Evolutionary conservation across 306 rosid genomes (phyloP).

Genomic region (Medicago lupulina): DNA sequence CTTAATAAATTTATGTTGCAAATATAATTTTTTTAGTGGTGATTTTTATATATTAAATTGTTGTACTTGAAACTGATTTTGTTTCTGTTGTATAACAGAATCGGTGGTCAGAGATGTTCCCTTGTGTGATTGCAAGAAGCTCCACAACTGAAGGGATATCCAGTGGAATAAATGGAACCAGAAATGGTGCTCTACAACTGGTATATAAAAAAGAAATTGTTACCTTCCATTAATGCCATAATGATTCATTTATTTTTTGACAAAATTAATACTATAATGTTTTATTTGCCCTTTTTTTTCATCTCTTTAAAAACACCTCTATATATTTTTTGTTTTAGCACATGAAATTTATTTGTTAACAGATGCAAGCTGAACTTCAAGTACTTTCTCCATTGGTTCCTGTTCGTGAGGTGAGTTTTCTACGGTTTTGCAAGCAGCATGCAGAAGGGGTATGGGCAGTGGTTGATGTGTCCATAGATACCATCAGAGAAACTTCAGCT

Average conservation of each 20-base stretch:
- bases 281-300: too few species aligned
- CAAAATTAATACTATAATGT: too few species aligned
- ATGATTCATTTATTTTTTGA: too few species aligned
- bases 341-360: constrained; percentile 20
- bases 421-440: constrained; percentile 87
- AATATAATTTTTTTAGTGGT: not conserved
- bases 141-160: constrained; percentile 77
- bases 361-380: constrained; percentile 94
- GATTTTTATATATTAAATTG: not conserved
- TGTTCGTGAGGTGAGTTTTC: constrained; percentile 75
- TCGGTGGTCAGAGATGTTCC: constrained; percentile 92
- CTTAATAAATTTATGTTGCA: not conserved
- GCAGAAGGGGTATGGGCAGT: constrained; percentile 94
- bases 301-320: too few species aligned
- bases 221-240: not conserved
- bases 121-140: constrained; percentile 79
- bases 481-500: constrained; percentile 65
- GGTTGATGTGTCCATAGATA: constrained; percentile 80
- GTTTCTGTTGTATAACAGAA: constrained; percentile 47
- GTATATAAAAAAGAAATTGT: constrained; percentile 39
- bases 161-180: constrained; percentile 80
- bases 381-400: constrained; percentile 89
- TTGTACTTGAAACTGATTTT: not conserved
- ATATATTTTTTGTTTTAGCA: not conserved
- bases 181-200: constrained; percentile 87